These are phyloP conservation scores for Thymus quinquecostatus DNA, from an alignment of 257 asterid species.

Conservation along the genomic window DNA sequence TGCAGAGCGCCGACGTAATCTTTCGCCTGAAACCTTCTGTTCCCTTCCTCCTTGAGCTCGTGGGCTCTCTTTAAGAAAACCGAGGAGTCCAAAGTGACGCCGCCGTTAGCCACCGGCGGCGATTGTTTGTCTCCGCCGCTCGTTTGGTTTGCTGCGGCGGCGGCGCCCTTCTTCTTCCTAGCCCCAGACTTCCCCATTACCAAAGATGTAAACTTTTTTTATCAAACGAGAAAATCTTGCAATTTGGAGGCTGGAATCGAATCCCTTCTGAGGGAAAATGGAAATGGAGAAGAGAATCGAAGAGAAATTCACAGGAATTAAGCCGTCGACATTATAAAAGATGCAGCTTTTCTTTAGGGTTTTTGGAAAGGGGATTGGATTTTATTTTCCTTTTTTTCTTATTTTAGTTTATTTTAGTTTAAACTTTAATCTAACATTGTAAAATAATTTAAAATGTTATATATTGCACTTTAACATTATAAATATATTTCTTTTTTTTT, in stretches of 20 bases:
- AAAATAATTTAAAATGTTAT: too few species aligned
- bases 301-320: conserved; percentile 43
- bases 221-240: background rate
- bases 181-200: conserved; percentile 93
- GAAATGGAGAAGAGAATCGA: background rate
- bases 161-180: conserved; percentile 73
- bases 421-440: too few species aligned
- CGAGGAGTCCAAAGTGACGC: conserved; percentile 60
- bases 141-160: conserved; percentile 42
- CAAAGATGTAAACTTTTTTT: conserved; percentile 39
- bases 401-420: too few species aligned
- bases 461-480: too few species aligned
- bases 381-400: background rate
- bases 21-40: conserved; percentile 76
- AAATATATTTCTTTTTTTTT: too few species aligned
- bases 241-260: conserved; percentile 19
- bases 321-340: conserved; percentile 10
- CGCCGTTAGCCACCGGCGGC: conserved; percentile 63
- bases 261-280: background rate
- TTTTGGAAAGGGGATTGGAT: background rate
- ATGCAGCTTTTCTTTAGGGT: conserved; percentile 6
- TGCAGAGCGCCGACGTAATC: conserved; percentile 78
- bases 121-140: conserved; percentile 40
- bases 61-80: conserved; percentile 74
- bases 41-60: conserved; percentile 96